phyloP scores from a whole-genome alignment of 1,139 yeast species.

The Hyphopichia buzzinii region DNA sequence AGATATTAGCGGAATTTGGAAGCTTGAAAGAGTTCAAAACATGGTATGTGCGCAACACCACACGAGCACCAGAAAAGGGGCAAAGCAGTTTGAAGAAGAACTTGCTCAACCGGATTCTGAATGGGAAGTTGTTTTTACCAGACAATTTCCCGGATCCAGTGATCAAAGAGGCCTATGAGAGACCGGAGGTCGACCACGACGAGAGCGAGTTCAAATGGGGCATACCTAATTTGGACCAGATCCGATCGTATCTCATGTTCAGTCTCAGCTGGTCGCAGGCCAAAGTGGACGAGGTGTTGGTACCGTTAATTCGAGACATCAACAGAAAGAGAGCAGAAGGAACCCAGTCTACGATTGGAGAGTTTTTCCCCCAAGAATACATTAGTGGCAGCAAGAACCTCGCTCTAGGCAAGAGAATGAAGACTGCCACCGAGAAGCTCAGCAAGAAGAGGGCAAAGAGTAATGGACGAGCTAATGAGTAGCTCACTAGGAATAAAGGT shows the following conservation, averaged over 20 bases:
- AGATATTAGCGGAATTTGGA: conserved; percentile 85
- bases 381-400: conserved; percentile 44
- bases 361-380: conserved; percentile 56
- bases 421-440: conserved; percentile 54
- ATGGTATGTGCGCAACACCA: conserved; percentile 39
- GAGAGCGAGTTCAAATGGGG: conserved; percentile 86
- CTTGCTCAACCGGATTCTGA: conserved; percentile 55
- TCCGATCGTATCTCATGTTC: conserved; percentile 65
- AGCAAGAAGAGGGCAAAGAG: conserved; percentile 16
- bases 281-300: conserved; percentile 75
- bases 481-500: too few relatives aligned
- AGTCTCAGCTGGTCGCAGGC: conserved; percentile 82
- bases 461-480: not conserved
- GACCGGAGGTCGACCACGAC: conserved; percentile 85
- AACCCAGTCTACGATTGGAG: conserved; percentile 55
- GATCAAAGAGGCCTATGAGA: conserved; percentile 69
- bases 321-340: conserved; percentile 58
- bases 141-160: conserved; percentile 66
- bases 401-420: conserved; percentile 57
- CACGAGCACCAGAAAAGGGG: conserved; percentile 11
- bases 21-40: conserved; percentile 29
- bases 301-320: conserved; percentile 84
- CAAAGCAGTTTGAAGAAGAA: conserved; percentile 37
- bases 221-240: conserved; percentile 74
- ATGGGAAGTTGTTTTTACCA: conserved; percentile 61